These are phyloP conservation scores for Pseudogymnoascus sp. DNA, from an alignment of 2,329 filamentous ascomycete genomes.

Conservation along the genomic window DNA sequence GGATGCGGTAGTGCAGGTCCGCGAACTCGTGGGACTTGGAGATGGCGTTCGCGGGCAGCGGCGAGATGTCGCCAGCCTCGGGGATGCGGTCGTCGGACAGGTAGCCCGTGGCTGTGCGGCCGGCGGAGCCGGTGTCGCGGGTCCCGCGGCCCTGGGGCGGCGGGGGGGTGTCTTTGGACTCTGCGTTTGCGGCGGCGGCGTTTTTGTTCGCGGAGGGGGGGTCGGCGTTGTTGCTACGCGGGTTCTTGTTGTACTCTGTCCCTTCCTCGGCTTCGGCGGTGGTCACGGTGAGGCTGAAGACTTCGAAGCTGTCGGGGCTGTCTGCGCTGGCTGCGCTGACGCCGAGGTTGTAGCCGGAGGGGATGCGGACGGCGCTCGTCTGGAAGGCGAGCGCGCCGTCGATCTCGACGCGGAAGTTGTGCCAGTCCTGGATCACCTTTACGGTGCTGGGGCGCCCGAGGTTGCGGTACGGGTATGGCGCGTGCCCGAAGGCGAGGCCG, in stretches of 20 bases:
- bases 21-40: constrained; percentile 57
- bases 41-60: constrained; percentile 34
- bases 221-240: constrained; percentile 12
- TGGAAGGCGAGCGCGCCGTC: constrained; percentile 79
- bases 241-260: constrained; percentile 18
- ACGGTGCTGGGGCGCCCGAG: constrained; percentile 75
- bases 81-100: constrained; percentile 40
- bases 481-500: constrained; percentile 85
- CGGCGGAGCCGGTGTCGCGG: neutral
- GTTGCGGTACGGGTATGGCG: constrained; percentile 85
- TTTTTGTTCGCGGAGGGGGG: neutral
- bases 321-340: constrained; percentile 83
- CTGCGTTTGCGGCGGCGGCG: neutral
- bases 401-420: constrained; percentile 66
- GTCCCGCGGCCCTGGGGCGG: neutral
- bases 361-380: constrained; percentile 69
- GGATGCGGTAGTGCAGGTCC: constrained; percentile 78
- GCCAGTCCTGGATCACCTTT: constrained; percentile 58
- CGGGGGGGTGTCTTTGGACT: constrained; percentile 11
- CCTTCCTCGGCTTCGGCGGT: constrained; percentile 35
- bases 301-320: constrained; percentile 86
- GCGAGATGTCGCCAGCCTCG: constrained; percentile 38
- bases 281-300: constrained; percentile 76
- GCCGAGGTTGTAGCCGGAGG: constrained; percentile 74
- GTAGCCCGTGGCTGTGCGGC: constrained; percentile 19